Evolutionary conservation across 352 stramenopile genomes (phyloP), one percentile per base, ranked within the genome.

Genomic region (Phytophthora boehmeriae): DNA sequence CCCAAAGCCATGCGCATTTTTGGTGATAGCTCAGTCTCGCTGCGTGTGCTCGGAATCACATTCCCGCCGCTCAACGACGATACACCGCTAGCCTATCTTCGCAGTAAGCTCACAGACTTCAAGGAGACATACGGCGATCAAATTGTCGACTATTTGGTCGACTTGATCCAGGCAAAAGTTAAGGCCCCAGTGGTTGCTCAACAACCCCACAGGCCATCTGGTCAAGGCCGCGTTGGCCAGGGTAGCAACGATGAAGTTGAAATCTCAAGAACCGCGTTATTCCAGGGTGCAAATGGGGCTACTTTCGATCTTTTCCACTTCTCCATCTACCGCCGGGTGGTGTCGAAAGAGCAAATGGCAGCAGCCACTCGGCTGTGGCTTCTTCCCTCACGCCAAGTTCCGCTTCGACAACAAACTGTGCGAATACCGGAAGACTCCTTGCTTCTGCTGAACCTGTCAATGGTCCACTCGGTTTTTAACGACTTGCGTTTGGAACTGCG

Each of bases 291-390:
- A 11, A 55, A 68, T n/a, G 52, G 56, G 4, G 86, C 81, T 8
- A 74, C 43, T 5, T 91, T 90, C 42, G 83, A 92, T 38, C 27
- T 92, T 14, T 92, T 91, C 42, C 81, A 92, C 30, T 88, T 92
- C 38, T 79, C 74, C 8, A 79, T 92, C 1, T 90, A 90, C 46
- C 69, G 73, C 19, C 66, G 59, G 25, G 71, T 68, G 9, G 63
- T 75, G 16, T 66, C 71, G 0, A 50, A 66, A 19, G 64, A 70
- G 6, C 50, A 68, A 56, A 55, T 73, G 16, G 41, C 44, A 3
- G 51, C 44, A 2, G 48, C 70, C 6, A 70, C 68, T 47, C 79
- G 68, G 53, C 57, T 69, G 19, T 32, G 60, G 43, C 50, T 89
- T 23, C 59, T 76, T 1, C 77, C 82, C 9, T 73, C 73, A 16